Evolutionary conservation across 2,329 filamentous ascomycete genomes (phyloP), one percentile per base, ranked within the genome.

Genomic region (Beauveria asiatica): DNA sequence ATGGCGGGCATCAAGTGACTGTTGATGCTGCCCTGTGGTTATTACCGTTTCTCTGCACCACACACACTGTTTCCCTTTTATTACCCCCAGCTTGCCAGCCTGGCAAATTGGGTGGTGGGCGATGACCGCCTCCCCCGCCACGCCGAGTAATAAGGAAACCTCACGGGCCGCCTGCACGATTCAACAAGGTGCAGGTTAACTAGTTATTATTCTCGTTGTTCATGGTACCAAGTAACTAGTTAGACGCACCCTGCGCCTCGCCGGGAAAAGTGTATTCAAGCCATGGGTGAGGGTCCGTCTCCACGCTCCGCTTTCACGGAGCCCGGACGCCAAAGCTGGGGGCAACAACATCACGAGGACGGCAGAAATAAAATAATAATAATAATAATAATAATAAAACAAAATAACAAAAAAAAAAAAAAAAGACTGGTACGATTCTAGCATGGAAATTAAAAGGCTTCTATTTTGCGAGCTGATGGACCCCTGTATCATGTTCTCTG

Each of bases 291-390:
- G 16, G 25, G 46, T 19, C 44, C 25, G 48, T 25, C 48, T 49
- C 57, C 25, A 49, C 48, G 42, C 44, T 41, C 57, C 57, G 57
- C 57, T 59, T 52, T 52, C 57, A 59, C 57, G 57, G 57, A 52
- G 48, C 57, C 57, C 57, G 48, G 54, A 39, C 33, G 44, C 11
- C 11, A 10, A n/a, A 62, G 57, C 57, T 63, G 56, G 57, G 55
- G 41, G 65, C 65, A 64, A 64, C 57, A 63, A 63, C 66, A 67
- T 68, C 67, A 68, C 66, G 68, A 68, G 66, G 66, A 67, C 66
- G 57, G 63, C 65, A 67, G 62, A 65, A 62, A 65, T 61, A 59
- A 58, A 42, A n/a, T n/a, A 33, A 13, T 33, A 13, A 13, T 33
- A 33, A 33, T 33, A 33, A 56, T 27, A 30, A 16, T 3, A 16